A percentile compares a stretch with the other conserved stretches of the same genome.
These are phyloP conservation scores for Aspergillus hortae DNA, from an alignment of 2,329 filamentous ascomycete genomes.

Conservation along the genomic window DNA sequence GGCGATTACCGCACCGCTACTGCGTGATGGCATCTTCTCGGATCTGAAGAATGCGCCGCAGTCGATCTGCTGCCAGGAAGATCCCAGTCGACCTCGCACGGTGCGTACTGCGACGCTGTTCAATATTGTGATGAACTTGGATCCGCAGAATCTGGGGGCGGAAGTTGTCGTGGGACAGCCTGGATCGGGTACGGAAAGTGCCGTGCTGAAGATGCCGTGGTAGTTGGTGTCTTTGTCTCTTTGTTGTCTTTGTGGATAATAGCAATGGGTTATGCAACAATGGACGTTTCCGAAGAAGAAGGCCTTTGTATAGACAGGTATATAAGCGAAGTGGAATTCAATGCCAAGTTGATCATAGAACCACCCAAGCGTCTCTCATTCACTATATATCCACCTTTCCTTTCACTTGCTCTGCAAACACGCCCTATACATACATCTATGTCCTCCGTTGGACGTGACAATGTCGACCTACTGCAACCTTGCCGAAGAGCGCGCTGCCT, in stretches of 20 bases:
- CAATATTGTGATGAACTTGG: constrained; percentile 36
- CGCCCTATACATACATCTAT: too few species aligned
- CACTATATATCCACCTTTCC: background rate
- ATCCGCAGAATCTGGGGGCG: constrained; percentile 20
- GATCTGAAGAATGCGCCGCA: constrained; percentile 34
- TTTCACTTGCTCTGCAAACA: background rate
- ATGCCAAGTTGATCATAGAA: background rate
- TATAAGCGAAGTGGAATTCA: background rate
- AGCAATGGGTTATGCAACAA: background rate
- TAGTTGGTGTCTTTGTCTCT: background rate
- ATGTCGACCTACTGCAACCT: background rate
- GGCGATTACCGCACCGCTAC: constrained; percentile 16
- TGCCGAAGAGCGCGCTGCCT: background rate
- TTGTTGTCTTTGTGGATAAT: background rate
- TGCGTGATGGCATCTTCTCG: constrained; percentile 33
- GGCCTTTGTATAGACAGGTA: background rate
- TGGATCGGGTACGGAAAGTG: constrained; percentile 24
- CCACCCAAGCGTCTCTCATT: background rate
- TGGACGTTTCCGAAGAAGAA: background rate
- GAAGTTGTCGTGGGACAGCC: constrained; percentile 34
- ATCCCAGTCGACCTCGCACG: constrained; percentile 22
- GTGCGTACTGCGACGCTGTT: constrained; percentile 32
- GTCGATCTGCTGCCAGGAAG: constrained; percentile 34
- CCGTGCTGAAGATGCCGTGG: constrained; percentile 27
- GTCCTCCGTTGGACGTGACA: background rate